Evolutionary conservation across 2,329 filamentous ascomycete genomes (phyloP).

Genomic region (Cladobotryum mycophilum): DNA sequence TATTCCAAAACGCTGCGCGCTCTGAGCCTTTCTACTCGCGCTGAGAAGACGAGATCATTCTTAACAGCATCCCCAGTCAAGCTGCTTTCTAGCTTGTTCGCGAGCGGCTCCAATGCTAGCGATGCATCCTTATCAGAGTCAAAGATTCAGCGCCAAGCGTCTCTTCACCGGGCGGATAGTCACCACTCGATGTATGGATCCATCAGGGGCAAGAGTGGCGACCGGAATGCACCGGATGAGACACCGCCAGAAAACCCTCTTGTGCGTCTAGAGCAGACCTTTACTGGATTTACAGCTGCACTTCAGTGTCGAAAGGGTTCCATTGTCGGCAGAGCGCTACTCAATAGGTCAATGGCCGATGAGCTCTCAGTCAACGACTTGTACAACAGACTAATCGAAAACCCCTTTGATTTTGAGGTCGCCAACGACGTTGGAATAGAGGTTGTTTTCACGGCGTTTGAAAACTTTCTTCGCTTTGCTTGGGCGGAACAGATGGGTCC

Average conservation of each 20-base stretch:
- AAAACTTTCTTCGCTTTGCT: slow-evolving; percentile 82
- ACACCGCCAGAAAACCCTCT: slow-evolving; percentile 57
- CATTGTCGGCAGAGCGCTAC: slow-evolving; percentile 70
- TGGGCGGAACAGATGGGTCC: slow-evolving; percentile 87
- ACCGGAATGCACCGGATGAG: slow-evolving; percentile 36
- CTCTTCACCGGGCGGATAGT: slow-evolving; percentile 39
- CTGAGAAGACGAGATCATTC: slow-evolving; percentile 61
- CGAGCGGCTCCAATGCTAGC: slow-evolving; percentile 43
- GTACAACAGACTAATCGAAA: slow-evolving; percentile 82
- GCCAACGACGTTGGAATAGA: slow-evolving; percentile 73
- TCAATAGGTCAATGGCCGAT: slow-evolving; percentile 64
- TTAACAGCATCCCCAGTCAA: slow-evolving; percentile 85
- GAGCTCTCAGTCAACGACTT: slow-evolving; percentile 80
- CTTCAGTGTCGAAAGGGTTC: slow-evolving; percentile 82
- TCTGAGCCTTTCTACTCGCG: slow-evolving; percentile 56
- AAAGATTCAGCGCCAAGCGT: slow-evolving; percentile 37
- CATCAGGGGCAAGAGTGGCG: slow-evolving; percentile 38
- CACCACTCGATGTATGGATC: slow-evolving; percentile 52
- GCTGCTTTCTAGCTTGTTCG: slow-evolving; percentile 75
- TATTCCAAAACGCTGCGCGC: slow-evolving; percentile 72
- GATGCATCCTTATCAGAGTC: slow-evolving; percentile 22
- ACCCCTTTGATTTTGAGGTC: slow-evolving; percentile 69
- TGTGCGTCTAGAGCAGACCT: slow-evolving; percentile 73
- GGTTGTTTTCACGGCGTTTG: slow-evolving; percentile 83
- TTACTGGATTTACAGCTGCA: slow-evolving; percentile 75